Conservation (phyloP, 2,329 filamentous ascomycete genomes). For the Aureobasidium subglaciale region DNA sequence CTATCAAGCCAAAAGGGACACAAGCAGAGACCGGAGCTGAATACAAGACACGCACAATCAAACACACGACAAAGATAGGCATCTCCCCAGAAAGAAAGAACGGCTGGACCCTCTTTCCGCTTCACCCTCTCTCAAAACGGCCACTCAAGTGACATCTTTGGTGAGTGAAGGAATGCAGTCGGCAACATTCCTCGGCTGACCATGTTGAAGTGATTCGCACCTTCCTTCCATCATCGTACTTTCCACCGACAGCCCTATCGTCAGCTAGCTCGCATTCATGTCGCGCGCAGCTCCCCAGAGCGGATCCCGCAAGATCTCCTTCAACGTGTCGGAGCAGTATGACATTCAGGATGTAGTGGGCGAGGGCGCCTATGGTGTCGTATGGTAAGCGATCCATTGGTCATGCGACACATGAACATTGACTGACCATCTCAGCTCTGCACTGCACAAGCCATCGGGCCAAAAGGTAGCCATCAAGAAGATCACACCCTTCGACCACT, state of each 20-base stretch:
- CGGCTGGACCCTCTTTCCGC: slow-evolving; percentile 13
- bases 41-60: background rate
- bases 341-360: slow-evolving; percentile 99
- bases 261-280: slow-evolving; percentile 18
- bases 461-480: slow-evolving; percentile 99
- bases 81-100: background rate
- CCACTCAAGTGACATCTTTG: background rate
- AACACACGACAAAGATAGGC: background rate
- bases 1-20: background rate
- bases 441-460: slow-evolving; percentile 92
- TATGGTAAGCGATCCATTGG: slow-evolving; percentile 65
- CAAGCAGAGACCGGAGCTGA: background rate
- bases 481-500: slow-evolving; percentile 98
- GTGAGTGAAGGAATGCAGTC: slow-evolving; percentile 5
- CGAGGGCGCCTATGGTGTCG: slow-evolving; percentile 95
- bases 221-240: background rate
- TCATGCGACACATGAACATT: background rate
- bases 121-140: slow-evolving; percentile 5
- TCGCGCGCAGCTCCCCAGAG: slow-evolving; percentile 30
- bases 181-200: slow-evolving; percentile 5
- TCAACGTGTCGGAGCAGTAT: slow-evolving; percentile 99
- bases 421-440: slow-evolving; percentile 58
- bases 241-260: background rate
- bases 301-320: slow-evolving; percentile 86
- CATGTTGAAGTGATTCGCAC: background rate